phyloP scores from a whole-genome alignment of 2,329 filamentous ascomycete species.

The Colletotrichum sp. region DNA sequence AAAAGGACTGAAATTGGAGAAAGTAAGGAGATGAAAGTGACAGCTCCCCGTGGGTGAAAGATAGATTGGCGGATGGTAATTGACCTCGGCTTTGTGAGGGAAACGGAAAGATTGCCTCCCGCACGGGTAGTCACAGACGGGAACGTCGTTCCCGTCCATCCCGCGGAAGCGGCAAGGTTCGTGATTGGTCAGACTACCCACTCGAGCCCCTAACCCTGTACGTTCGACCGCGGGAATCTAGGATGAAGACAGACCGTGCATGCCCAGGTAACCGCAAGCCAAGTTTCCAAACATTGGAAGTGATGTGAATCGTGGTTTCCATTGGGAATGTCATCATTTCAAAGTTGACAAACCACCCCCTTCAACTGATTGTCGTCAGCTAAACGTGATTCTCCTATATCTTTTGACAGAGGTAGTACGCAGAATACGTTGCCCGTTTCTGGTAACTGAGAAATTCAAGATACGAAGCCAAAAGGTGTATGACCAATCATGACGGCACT shows the following conservation, averaged over 20 bases:
- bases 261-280: not conserved
- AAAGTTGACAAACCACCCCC: not conserved
- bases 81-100: not conserved
- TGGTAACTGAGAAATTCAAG: not conserved
- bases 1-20: not conserved
- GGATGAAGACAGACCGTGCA: not conserved
- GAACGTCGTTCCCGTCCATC: not conserved
- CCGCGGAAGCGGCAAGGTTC: not conserved
- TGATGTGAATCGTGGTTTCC: not conserved
- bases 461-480: not conserved
- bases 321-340: not conserved
- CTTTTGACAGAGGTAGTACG: not conserved
- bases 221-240: not conserved
- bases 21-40: not conserved
- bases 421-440: not conserved
- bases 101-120: not conserved
- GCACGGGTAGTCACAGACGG: not conserved
- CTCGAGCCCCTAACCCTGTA: not conserved
- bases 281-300: not conserved
- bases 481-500: not conserved
- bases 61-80: not conserved
- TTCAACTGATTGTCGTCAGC: not conserved
- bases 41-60: not conserved
- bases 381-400: not conserved
- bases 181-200: not conserved